Percentiles rank a stretch among this genome's conserved stretches.
phyloP scores from a whole-genome alignment of 179 eudicot genomes.

The Amaranthus tricolor region DNA sequence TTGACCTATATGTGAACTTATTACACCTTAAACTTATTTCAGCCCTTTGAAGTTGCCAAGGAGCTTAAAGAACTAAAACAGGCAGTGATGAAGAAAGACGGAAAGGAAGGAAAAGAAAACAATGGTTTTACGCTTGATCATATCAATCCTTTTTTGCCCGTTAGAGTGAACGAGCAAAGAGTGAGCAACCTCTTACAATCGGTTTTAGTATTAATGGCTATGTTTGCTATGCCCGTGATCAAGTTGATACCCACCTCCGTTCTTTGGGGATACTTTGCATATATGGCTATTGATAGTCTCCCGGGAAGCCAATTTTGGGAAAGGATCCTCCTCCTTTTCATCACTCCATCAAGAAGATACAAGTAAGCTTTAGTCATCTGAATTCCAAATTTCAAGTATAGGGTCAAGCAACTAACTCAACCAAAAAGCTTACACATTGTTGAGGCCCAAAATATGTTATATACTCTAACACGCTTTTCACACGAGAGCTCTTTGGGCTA shows the following conservation, averaged over 20 bases:
- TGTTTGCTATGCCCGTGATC: conserved; percentile 68
- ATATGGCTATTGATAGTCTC: conserved; percentile 79
- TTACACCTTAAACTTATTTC: conserved; percentile 8
- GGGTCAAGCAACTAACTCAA: too few species aligned
- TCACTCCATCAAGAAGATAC: conserved; percentile 57
- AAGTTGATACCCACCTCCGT: conserved; percentile 79
- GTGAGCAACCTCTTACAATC: conserved; percentile 76
- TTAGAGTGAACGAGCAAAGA: conserved; percentile 78
- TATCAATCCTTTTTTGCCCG: conserved; percentile 67
- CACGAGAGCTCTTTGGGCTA: too few species aligned
- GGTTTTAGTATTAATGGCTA: conserved; percentile 50
- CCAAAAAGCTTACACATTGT: too few species aligned
- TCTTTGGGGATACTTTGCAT: conserved; percentile 90
- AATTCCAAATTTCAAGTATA: not conserved
- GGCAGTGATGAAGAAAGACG: conserved; percentile 50
- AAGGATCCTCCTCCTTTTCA: conserved; percentile 56
- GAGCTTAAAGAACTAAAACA: conserved; percentile 57
- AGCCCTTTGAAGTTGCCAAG: conserved; percentile 41
- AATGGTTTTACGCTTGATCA: conserved; percentile 45
- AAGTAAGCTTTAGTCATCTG: conserved; percentile 37
- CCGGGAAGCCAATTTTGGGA: conserved; percentile 90
- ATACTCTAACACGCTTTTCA: too few species aligned
- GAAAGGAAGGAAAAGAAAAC: conserved; percentile 33
- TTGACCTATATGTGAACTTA: too few species aligned
- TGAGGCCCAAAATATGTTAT: too few species aligned